Evolutionary conservation across 164 flowering plant species (phyloP).

Genomic region (Vitis labrusca): DNA sequence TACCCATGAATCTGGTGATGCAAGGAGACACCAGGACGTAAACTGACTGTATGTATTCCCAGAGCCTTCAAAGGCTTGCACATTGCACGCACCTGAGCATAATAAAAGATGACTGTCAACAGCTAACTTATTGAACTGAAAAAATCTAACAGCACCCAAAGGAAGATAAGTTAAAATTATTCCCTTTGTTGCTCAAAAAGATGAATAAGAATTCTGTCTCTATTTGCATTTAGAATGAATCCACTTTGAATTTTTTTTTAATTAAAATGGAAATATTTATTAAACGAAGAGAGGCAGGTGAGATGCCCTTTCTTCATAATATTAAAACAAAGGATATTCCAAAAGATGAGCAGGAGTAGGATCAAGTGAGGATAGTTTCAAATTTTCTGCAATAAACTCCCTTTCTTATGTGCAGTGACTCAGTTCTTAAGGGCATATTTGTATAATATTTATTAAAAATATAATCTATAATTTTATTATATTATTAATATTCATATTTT

Average conservation of each 20-base stretch:
- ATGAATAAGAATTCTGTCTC: not conserved
- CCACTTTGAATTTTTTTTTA: not conserved
- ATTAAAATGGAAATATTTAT: too few relatives aligned
- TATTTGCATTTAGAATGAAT: not conserved
- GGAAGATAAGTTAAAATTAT: not conserved
- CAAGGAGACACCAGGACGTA: constrained; percentile 79
- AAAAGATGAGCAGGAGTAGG: not conserved
- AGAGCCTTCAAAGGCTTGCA: constrained; percentile 82
- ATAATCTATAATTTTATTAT: too few relatives aligned
- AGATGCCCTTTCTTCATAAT: too few relatives aligned
- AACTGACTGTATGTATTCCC: constrained; percentile 85
- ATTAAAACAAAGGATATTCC: not conserved
- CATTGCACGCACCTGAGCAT: constrained; percentile 57
- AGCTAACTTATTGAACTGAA: not conserved
- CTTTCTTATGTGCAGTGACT: not conserved
- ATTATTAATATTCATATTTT: too few relatives aligned
- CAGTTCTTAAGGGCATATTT: not conserved
- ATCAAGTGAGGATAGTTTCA: not conserved
- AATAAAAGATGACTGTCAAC: not conserved
- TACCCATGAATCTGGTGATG: constrained; percentile 88
- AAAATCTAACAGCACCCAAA: not conserved
- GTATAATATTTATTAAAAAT: not conserved
- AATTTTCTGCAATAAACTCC: not conserved
- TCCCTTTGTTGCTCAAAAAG: not conserved
- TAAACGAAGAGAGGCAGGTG: too few relatives aligned